phyloP scores from a whole-genome alignment of 345 rosid genomes.

The Acer yangbiense region DNA sequence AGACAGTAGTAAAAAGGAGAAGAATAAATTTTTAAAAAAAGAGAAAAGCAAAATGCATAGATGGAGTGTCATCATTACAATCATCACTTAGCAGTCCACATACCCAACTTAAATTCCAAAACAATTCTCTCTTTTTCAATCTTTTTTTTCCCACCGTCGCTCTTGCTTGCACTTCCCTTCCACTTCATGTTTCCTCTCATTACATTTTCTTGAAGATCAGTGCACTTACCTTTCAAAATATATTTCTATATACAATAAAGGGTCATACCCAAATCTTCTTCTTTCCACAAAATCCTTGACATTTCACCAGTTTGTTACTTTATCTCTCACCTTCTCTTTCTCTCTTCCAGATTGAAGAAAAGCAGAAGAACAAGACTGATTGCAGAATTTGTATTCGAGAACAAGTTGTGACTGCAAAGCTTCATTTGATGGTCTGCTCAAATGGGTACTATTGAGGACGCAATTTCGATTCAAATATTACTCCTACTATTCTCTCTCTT shows the following conservation, averaged over 20 bases:
- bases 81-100: conserved; percentile 35
- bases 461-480: conserved; percentile 5
- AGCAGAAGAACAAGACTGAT: background rate
- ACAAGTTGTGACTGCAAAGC: conserved; percentile 13
- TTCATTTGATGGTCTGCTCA: conserved; percentile 3
- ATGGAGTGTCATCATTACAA: conserved; percentile 42
- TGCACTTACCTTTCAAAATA: conserved; percentile 15
- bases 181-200: conserved; percentile 17
- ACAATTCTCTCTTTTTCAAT: conserved; percentile 28
- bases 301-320: conserved; percentile 20
- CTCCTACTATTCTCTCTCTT: conserved; percentile 24
- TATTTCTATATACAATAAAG: conserved; percentile 10
- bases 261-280: conserved; percentile 10
- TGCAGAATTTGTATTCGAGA: conserved; percentile 4
- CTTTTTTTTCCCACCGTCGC: conserved; percentile 20
- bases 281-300: conserved; percentile 21
- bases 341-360: conserved; percentile 4
- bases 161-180: conserved; percentile 25
- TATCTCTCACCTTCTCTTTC: conserved; percentile 11
- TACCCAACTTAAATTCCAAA: conserved; percentile 34
- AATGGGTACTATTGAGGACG: conserved; percentile 27
- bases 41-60: conserved; percentile 13
- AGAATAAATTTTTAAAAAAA: background rate
- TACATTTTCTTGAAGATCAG: background rate
- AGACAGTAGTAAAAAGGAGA: background rate